phyloP scores from a whole-genome alignment of 306 rosid genomes.

The Cicer yamashitae region DNA sequence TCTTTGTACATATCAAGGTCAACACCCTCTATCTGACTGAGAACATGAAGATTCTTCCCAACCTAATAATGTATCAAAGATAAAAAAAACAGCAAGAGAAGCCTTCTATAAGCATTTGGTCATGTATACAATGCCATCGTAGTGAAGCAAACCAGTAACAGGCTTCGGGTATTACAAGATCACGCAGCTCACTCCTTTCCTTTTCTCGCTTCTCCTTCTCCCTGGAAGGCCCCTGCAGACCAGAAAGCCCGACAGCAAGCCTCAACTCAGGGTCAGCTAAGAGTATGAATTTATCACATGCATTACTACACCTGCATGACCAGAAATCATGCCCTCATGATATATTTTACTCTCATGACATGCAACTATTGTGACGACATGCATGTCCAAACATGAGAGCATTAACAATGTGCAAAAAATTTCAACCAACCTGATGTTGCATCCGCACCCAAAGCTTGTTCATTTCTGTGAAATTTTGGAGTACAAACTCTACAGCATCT shows the following conservation, averaged over 20 bases:
- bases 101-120: conserved; percentile 70
- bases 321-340: conserved; percentile 94
- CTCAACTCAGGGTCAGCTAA: conserved; percentile 99
- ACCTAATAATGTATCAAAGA: conserved; percentile 72
- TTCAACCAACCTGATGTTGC: conserved; percentile 81
- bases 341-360: conserved; percentile 78
- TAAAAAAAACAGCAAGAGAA: conserved; percentile 51
- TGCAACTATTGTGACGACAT: conserved; percentile 77
- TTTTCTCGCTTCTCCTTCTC: conserved; percentile 97
- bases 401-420: conserved; percentile 35
- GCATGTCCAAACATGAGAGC: conserved; percentile 57
- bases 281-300: conserved; percentile 94
- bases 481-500: conserved; percentile 86
- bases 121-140: conserved; percentile 56
- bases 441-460: conserved; percentile 94
- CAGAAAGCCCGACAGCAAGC: conserved; percentile 99
- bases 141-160: conserved; percentile 68
- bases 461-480: conserved; percentile 92
- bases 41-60: conserved; percentile 97
- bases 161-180: conserved; percentile 87
- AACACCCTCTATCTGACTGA: conserved; percentile 95
- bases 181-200: conserved; percentile 97
- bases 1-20: conserved; percentile 98
- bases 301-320: conserved; percentile 95
- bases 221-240: conserved; percentile 99